A percentile compares a stretch with the other conserved stretches of the same genome.
Evolutionary conservation across 148 eudicot genomes (phyloP).

Genomic region (Rhododendron simsii): DNA sequence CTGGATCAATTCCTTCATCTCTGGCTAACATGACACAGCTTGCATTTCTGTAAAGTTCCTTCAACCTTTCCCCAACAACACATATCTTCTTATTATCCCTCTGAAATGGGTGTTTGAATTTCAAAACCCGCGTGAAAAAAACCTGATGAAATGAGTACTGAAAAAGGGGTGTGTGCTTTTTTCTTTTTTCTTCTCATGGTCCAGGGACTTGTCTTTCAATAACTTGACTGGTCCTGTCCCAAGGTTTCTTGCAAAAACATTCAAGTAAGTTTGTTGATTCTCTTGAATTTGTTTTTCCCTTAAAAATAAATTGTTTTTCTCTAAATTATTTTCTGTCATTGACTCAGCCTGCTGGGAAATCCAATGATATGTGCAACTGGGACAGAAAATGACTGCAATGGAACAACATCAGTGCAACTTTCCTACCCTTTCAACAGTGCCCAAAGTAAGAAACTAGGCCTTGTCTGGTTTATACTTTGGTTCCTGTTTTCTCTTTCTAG

Average conservation of each 20-base stretch:
- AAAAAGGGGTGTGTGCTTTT: not conserved
- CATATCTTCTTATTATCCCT: not conserved
- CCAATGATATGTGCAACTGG: conserved; percentile 75
- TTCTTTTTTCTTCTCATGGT: not conserved
- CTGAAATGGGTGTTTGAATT: not conserved
- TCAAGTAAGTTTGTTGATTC: conserved; percentile 48
- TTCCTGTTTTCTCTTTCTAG: not conserved
- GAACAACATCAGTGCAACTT: conserved; percentile 66
- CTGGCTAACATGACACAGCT: conserved; percentile 83
- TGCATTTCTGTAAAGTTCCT: conserved; percentile 56
- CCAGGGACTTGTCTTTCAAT: conserved; percentile 88
- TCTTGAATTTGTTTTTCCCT: not conserved
- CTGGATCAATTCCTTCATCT: conserved; percentile 66
- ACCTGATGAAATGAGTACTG: not conserved
- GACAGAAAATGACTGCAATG: conserved; percentile 65
- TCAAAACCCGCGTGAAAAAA: not conserved
- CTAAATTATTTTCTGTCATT: conserved; percentile 2
- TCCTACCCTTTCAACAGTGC: conserved; percentile 53
- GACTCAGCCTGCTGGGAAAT: conserved; percentile 72
- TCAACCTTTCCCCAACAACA: conserved; percentile 4
- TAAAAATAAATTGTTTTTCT: not conserved
- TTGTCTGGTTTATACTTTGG: not conserved
- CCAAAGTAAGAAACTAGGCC: conserved; percentile 44
- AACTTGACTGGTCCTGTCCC: conserved; percentile 93
- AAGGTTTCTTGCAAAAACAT: conserved; percentile 68